These are phyloP conservation scores for Penicillium longicatenatum DNA, from an alignment of 495 filamentous ascomycete species.

Conservation along the genomic window DNA sequence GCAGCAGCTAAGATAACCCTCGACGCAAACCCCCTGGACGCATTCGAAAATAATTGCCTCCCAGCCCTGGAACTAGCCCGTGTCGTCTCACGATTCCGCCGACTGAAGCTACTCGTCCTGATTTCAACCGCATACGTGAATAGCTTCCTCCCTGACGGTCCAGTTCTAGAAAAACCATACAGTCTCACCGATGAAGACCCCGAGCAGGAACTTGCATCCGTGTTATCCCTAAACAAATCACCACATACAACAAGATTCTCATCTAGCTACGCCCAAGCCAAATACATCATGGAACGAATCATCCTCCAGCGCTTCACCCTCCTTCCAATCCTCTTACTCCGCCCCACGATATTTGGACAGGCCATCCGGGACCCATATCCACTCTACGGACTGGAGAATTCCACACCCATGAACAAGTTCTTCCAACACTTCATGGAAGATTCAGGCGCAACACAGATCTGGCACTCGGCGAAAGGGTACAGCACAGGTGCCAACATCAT, in stretches of 20 bases:
- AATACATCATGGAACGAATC: constrained; percentile 43
- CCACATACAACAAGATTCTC: constrained; percentile 30
- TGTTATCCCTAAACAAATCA: constrained; percentile 22
- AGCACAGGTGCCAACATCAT: constrained; percentile 35
- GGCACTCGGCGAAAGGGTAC: constrained; percentile 38
- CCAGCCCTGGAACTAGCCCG: constrained; percentile 37
- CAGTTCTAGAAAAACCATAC: constrained; percentile 34
- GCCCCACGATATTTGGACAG: constrained; percentile 45
- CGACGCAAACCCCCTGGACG: constrained; percentile 31
- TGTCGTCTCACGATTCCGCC: constrained; percentile 31
- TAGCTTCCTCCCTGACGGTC: constrained; percentile 41
- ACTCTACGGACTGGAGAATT: constrained; percentile 38
- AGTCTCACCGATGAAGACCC: constrained; percentile 29
- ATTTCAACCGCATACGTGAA: constrained; percentile 40
- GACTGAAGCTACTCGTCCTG: constrained; percentile 38
- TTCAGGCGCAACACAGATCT: constrained; percentile 30
- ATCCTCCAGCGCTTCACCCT: constrained; percentile 30
- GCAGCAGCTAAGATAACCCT: constrained; percentile 41
- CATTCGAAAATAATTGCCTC: constrained; percentile 41
- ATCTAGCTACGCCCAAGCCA: constrained; percentile 41
- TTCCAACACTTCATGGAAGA: constrained; percentile 33
- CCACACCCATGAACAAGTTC: constrained; percentile 39
- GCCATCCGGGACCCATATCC: constrained; percentile 41
- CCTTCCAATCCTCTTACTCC: constrained; percentile 38
- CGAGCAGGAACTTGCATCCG: constrained; percentile 35